Conservation (phyloP, 2,329 filamentous ascomycete genomes). For the Fusarium sp. region DNA sequence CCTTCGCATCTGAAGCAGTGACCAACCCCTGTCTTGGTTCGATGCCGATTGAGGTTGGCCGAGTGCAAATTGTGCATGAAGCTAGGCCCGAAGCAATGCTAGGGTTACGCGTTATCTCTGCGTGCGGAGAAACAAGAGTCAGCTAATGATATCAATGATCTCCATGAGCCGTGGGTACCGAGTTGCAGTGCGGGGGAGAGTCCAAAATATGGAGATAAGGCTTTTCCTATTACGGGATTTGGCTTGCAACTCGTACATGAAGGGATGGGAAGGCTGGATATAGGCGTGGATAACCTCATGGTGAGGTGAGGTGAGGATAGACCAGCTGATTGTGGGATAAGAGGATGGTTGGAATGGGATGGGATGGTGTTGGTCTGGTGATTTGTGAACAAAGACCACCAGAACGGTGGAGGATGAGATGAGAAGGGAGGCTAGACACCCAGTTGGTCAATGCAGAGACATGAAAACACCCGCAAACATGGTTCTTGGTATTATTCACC, state of each 20-base stretch:
- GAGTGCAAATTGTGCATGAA: slow-evolving; percentile 37
- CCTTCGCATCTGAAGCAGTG: slow-evolving; percentile 2
- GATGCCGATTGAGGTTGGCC: slow-evolving; percentile 31
- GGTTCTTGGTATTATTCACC: background rate
- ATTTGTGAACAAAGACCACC: background rate
- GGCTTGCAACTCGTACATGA: slow-evolving; percentile 36
- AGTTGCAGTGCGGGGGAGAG: slow-evolving; percentile 27
- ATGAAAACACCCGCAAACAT: background rate
- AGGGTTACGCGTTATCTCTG: slow-evolving; percentile 27
- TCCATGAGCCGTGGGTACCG: slow-evolving; percentile 8
- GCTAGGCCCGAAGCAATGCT: slow-evolving; percentile 5
- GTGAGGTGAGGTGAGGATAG: background rate
- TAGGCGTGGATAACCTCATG: slow-evolving; percentile 23
- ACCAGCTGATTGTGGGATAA: slow-evolving; percentile 8
- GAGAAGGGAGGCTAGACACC: background rate
- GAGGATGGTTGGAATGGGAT: background rate
- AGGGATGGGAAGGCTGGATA: slow-evolving; percentile 21
- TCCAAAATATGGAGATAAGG: slow-evolving; percentile 23
- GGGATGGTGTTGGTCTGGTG: background rate
- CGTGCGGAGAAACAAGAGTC: slow-evolving; percentile 25
- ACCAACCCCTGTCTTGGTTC: slow-evolving; percentile 14
- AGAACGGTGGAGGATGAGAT: background rate
- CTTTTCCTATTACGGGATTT: slow-evolving; percentile 30
- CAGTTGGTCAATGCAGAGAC: background rate
- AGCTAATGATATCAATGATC: slow-evolving; percentile 26